phyloP scores from a whole-genome alignment of 805 yeast genomes.

The Lachancea lanzarotensis region DNA sequence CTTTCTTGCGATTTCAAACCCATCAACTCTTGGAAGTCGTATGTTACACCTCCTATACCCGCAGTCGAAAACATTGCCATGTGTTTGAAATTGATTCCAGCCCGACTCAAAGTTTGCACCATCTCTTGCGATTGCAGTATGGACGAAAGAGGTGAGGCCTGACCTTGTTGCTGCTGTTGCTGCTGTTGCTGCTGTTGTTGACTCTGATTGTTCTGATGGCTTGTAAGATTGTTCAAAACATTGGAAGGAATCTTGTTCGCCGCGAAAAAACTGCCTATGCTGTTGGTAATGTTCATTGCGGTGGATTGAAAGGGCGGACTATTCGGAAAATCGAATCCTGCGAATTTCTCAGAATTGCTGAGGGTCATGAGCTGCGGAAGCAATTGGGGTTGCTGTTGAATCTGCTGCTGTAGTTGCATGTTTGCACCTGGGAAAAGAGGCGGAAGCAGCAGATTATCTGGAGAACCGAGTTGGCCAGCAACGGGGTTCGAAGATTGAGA shows the following conservation, averaged over 20 bases:
- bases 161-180: conserved; percentile 10
- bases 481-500: conserved; percentile 8
- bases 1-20: conserved; percentile 15
- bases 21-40: conserved; percentile 27
- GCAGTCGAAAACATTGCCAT: conserved; percentile 27
- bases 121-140: conserved; percentile 12
- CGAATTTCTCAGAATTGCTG: conserved; percentile 27
- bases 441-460: conserved; percentile 22
- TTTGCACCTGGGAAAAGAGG: conserved; percentile 20
- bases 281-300: conserved; percentile 23
- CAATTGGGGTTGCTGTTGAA: conserved; percentile 23
- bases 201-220: conserved; percentile 18
- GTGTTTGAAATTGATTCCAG: conserved; percentile 18
- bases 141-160: conserved; percentile 4
- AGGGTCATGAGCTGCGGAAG: conserved; percentile 27
- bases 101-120: conserved; percentile 18
- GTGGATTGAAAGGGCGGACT: conserved; percentile 19
- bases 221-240: conserved; percentile 9
- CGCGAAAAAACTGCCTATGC: conserved; percentile 25
- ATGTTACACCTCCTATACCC: conserved; percentile 30
- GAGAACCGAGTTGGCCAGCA: conserved; percentile 9
- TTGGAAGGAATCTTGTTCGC: conserved; percentile 13
- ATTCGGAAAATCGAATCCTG: conserved; percentile 18
- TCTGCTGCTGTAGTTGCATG: conserved; percentile 20
- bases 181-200: conserved; percentile 15